These are phyloP conservation scores for Talaromyces piceae DNA, from an alignment of 2,329 filamentous ascomycete species.

Conservation along the genomic window DNA sequence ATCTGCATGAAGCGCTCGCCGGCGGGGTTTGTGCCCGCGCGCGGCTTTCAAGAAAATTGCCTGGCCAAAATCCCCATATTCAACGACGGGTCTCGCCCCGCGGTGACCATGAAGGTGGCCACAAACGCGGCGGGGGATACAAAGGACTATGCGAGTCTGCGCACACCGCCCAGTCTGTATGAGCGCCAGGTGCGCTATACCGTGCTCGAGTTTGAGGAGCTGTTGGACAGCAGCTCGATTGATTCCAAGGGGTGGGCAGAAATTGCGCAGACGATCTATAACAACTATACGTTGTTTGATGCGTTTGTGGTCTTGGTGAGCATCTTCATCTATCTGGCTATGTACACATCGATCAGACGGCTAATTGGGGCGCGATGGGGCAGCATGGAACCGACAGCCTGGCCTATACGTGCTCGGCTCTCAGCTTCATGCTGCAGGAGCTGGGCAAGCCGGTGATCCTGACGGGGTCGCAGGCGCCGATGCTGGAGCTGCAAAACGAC, in stretches of 20 bases:
- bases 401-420: slow-evolving; percentile 78
- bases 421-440: slow-evolving; percentile 89
- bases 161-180: slow-evolving; percentile 74
- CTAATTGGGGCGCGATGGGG: too few relatives aligned
- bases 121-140: slow-evolving; percentile 42
- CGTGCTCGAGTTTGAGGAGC: slow-evolving; percentile 72
- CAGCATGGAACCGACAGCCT: slow-evolving; percentile 79
- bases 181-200: slow-evolving; percentile 74
- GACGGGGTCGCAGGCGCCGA: slow-evolving; percentile 75
- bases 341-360: too few relatives aligned
- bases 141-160: slow-evolving; percentile 57
- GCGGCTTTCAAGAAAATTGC: slow-evolving; percentile 72
- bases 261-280: slow-evolving; percentile 69
- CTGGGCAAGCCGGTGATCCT: slow-evolving; percentile 86
- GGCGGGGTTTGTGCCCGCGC: slow-evolving; percentile 71
- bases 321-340: background rate
- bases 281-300: slow-evolving; percentile 84
- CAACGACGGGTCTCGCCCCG: slow-evolving; percentile 62
- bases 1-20: slow-evolving; percentile 85
- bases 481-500: slow-evolving; percentile 84
- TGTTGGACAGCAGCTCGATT: slow-evolving; percentile 87
- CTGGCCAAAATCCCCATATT: slow-evolving; percentile 77
- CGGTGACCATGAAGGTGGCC: slow-evolving; percentile 48
- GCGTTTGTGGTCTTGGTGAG: slow-evolving; percentile 69
- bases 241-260: slow-evolving; percentile 78